Percentiles rank a stretch among this genome's conserved stretches.
These are phyloP conservation scores for Aureobasidium sp. DNA, from an alignment of 2,329 filamentous ascomycete genomes.

Conservation along the genomic window DNA sequence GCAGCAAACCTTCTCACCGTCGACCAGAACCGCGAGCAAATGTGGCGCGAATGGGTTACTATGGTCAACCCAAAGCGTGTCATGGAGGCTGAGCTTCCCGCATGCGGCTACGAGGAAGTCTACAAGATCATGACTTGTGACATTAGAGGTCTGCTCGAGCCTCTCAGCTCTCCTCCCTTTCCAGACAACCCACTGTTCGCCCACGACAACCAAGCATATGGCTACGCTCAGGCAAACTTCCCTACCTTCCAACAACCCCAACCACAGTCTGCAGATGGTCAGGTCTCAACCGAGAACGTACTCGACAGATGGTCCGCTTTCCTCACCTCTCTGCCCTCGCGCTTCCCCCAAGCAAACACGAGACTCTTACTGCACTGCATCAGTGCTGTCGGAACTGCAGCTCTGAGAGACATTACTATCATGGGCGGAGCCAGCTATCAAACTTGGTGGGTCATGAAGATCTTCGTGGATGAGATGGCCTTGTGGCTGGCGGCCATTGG, in stretches of 20 bases:
- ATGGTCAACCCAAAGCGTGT: conserved; percentile 51
- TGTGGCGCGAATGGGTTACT: conserved; percentile 86
- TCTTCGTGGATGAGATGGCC: conserved; percentile 92
- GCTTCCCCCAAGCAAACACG: conserved; percentile 67
- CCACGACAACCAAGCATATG: conserved; percentile 33
- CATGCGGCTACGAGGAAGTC: conserved; percentile 49
- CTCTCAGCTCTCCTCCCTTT: conserved; percentile 44
- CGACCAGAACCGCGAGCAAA: conserved; percentile 81
- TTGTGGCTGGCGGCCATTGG: conserved; percentile 83
- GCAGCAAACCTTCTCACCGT: conserved; percentile 89
- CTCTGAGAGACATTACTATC: conserved; percentile 75
- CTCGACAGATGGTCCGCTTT: conserved; percentile 74
- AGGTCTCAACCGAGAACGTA: conserved; percentile 52
- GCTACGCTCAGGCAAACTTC: conserved; percentile 39
- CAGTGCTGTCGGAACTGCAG: conserved; percentile 66
- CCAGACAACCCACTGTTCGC: conserved; percentile 28
- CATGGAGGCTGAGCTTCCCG: conserved; percentile 50
- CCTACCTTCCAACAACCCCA: conserved; percentile 31
- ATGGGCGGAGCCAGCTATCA: conserved; percentile 72
- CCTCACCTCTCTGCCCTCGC: conserved; percentile 58
- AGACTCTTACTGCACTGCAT: conserved; percentile 70
- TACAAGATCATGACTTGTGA: conserved; percentile 51
- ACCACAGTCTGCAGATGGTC: conserved; percentile 15
- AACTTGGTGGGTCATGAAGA: conserved; percentile 93
- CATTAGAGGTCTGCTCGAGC: conserved; percentile 63